Evolutionary conservation across 805 yeast species (phyloP), one percentile per base, ranked within the genome.

Genomic region (Pichia phayaonensis): DNA sequence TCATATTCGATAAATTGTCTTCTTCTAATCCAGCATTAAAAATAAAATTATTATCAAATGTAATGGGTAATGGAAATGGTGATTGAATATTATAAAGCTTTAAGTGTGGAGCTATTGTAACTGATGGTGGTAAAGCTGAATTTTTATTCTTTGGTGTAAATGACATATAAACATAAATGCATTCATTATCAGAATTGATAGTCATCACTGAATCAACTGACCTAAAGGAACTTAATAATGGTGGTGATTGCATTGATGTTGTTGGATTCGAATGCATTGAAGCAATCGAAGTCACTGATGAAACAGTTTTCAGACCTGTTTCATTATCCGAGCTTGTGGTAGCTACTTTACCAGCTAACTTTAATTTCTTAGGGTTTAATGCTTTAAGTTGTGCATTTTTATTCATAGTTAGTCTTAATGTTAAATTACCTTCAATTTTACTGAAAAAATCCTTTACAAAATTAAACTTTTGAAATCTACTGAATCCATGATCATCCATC

Each of bases 31-130:
- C 49, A 20, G 45, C 47, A n/a, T 50, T 42, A 22, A 48, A 43
- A n/a, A 57, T 36, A 41, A 48, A 54, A 8, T 48, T 20, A 20
- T 49, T 41, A 38, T 59, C 62, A 40, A 59, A 52, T 11, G 62
- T 54, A 16, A 60, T 46, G 4, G 63, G 62, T 8, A 59, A 50
- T 5, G 60, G 50, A 20, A 47, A 50, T 4, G 55, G 51, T 7
- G 62, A 58, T 26, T 55, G 51, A 8, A 60, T 44, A 15, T 56
- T 56, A 18, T 57, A 50, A 3, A 54, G 49, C 41, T 45, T 45
- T 26, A 59, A 47, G 23, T 31, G 39, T 10, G 62, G 60, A 5
- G 51, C 47, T 6, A 59, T 27, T 1, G 49, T 22, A 7, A 56
- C 42, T 2, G 42, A 23, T 2, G 46, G n/a, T 40, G 59, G 59